Evolutionary conservation across 2,329 filamentous ascomycete species (phyloP).

Genomic region (Penicillium sp.): DNA sequence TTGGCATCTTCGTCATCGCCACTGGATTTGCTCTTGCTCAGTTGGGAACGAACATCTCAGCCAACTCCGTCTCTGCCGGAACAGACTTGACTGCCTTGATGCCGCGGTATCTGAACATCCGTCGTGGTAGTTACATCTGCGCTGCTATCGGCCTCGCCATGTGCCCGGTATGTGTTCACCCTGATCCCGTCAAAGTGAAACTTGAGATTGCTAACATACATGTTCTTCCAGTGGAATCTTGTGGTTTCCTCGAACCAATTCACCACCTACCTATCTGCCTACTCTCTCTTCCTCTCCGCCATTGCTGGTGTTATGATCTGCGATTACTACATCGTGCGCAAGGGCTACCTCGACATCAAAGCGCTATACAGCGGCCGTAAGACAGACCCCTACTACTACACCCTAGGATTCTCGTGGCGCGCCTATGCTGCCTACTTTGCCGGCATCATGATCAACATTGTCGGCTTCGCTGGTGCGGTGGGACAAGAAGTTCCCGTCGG

Average conservation of each 20-base stretch:
- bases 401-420: conserved; percentile 76
- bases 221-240: conserved; percentile 60
- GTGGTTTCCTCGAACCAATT: conserved; percentile 77
- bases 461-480: conserved; percentile 84
- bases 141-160: conserved; percentile 78
- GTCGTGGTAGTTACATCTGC: conserved; percentile 84
- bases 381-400: conserved; percentile 70
- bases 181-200: not conserved
- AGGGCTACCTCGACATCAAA: conserved; percentile 76
- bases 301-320: conserved; percentile 89
- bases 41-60: conserved; percentile 83
- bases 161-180: conserved; percentile 64
- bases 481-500: conserved; percentile 72
- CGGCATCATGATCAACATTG: conserved; percentile 86
- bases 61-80: conserved; percentile 81
- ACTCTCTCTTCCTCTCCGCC: conserved; percentile 90
- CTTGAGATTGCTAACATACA: conserved; percentile 17
- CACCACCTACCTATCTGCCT: conserved; percentile 87
- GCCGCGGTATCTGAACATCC: conserved; percentile 80
- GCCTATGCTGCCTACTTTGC: conserved; percentile 80
- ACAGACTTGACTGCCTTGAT: conserved; percentile 81
- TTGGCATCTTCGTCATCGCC: conserved; percentile 75
- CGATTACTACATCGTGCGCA: conserved; percentile 86
- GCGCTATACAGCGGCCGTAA: conserved; percentile 74
- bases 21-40: conserved; percentile 75